These are phyloP conservation scores for Pyrus hybrid DNA, from an alignment of 331 rosid species.

Conservation along the genomic window DNA sequence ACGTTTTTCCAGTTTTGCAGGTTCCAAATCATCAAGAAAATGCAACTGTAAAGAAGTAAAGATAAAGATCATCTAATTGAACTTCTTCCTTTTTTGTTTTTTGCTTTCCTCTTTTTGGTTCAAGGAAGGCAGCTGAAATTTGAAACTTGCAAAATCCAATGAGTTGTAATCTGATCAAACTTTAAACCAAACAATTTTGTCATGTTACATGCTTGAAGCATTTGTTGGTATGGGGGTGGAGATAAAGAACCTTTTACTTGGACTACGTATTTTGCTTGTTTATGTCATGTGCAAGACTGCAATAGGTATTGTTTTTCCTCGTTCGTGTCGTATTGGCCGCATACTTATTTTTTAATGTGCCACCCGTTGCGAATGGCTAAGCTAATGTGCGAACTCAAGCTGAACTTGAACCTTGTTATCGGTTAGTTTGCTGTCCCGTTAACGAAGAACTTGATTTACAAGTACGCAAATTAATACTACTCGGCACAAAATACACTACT, in stretches of 20 bases:
- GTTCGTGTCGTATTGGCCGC: too few relatives aligned
- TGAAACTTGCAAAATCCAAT: not conserved
- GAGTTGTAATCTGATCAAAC: not conserved
- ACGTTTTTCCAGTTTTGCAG: not conserved
- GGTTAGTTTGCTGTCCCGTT: too few relatives aligned
- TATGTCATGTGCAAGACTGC: too few relatives aligned
- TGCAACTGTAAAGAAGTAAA: conserved; percentile 19
- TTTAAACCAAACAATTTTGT: conserved; percentile 14
- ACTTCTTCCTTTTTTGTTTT: not conserved
- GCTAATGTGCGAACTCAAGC: too few relatives aligned
- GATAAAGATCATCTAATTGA: conserved; percentile 17
- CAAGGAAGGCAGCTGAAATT: not conserved
- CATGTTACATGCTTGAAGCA: not conserved
- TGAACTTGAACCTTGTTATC: too few relatives aligned
- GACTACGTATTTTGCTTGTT: not conserved
- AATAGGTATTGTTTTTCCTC: too few relatives aligned
- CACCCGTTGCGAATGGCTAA: too few relatives aligned
- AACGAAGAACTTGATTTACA: too few relatives aligned
- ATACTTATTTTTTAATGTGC: too few relatives aligned
- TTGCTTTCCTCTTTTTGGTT: not conserved
- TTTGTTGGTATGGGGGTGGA: not conserved
- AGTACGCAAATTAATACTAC: too few relatives aligned
- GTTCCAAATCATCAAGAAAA: conserved; percentile 4
- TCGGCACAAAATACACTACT: too few relatives aligned
- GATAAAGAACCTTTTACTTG: not conserved